A percentile compares a stretch with the other conserved stretches of the same genome.
These are phyloP conservation scores for Komagataella ulmi DNA, from an alignment of 805 yeast genomes.

Conservation along the genomic window DNA sequence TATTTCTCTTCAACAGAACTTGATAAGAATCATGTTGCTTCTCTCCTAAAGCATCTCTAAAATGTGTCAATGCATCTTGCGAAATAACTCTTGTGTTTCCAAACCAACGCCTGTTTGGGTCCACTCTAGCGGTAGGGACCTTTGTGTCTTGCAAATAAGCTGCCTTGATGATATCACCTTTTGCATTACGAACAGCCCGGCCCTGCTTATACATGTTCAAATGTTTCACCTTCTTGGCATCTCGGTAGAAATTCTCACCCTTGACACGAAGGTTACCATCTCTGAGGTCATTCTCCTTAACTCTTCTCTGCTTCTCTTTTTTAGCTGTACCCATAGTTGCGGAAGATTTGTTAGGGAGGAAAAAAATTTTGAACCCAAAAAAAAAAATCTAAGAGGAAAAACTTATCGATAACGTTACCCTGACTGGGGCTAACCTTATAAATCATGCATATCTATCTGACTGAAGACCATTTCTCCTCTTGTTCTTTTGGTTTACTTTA, in stretches of 20 bases:
- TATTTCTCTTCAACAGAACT: conserved; percentile 77
- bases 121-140: conserved; percentile 84
- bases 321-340: conserved; percentile 77
- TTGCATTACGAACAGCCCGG: conserved; percentile 71
- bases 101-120: conserved; percentile 95
- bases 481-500: conserved; percentile 1
- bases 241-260: conserved; percentile 94
- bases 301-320: conserved; percentile 81
- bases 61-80: conserved; percentile 89
- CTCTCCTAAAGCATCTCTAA: conserved; percentile 87
- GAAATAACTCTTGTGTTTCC: conserved; percentile 96
- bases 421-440: neutral
- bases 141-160: conserved; percentile 83
- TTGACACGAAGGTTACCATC: conserved; percentile 89
- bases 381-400: neutral
- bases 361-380: neutral
- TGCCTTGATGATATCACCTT: conserved; percentile 78
- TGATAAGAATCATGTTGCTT: conserved; percentile 73
- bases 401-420: neutral
- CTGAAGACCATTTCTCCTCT: neutral
- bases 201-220: conserved; percentile 91
- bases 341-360: neutral
- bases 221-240: conserved; percentile 83
- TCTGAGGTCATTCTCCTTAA: conserved; percentile 66
- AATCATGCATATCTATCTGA: neutral